Percentiles rank a stretch among this genome's conserved stretches.
Evolutionary conservation across 192 early-diverging fungal species (phyloP).

Genomic region (Coemansia sp.): DNA sequence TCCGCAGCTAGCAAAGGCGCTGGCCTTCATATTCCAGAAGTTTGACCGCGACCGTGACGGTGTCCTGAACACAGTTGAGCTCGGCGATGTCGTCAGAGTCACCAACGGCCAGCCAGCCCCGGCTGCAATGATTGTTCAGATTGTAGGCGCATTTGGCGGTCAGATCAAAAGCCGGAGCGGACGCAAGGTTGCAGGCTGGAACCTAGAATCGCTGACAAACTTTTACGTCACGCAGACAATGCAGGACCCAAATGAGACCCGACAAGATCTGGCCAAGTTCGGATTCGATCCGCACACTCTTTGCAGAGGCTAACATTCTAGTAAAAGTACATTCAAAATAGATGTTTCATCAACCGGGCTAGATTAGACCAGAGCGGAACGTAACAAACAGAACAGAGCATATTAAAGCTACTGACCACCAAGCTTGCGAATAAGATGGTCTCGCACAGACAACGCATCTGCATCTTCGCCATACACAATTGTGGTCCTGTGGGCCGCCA

Average conservation of each 20-base stretch:
- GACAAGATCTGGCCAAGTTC: conserved; percentile 42
- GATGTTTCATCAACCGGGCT: background rate
- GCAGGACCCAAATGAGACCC: conserved; percentile 49
- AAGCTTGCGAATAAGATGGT: conserved; percentile 31
- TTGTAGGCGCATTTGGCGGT: conserved; percentile 44
- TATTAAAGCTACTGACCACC: conserved; percentile 1
- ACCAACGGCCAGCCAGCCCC: conserved; percentile 40
- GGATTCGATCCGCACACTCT: conserved; percentile 46
- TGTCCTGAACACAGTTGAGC: conserved; percentile 35
- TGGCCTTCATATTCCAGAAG: conserved; percentile 39
- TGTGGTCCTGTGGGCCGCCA: conserved; percentile 15
- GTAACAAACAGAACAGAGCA: background rate
- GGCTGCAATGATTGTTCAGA: conserved; percentile 24
- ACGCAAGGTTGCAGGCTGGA: conserved; percentile 29
- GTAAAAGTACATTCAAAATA: background rate
- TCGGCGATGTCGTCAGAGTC: conserved; percentile 28
- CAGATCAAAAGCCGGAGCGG: conserved; percentile 19
- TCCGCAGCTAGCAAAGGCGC: conserved; percentile 31
- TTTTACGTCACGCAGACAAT: conserved; percentile 48
- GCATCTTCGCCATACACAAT: conserved; percentile 48
- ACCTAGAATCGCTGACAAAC: conserved; percentile 23
- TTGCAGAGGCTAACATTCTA: conserved; percentile 3
- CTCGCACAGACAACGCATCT: conserved; percentile 35
- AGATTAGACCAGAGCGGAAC: too few species aligned
- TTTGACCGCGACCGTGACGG: conserved; percentile 50